Evolutionary conservation across 495 filamentous ascomycete species (phyloP), one percentile per base, ranked within the genome.

Genomic region (Arthonia radiata): DNA sequence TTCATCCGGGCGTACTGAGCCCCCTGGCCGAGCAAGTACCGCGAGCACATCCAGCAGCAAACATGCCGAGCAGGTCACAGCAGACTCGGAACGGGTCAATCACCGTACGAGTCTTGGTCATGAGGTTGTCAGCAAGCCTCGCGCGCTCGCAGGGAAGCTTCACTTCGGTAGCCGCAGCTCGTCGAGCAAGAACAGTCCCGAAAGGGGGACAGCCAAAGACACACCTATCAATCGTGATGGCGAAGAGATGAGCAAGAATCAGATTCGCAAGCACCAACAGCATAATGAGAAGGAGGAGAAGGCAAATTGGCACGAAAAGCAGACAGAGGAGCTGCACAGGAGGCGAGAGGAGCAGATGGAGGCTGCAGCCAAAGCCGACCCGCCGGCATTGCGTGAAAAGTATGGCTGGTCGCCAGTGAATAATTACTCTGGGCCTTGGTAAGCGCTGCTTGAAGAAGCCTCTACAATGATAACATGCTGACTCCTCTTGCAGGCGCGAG

Each of bases 321-420:
- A 36, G 10, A 33, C 36, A 26, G 40, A 37, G 19, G 49, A 44
- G 14, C 31, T 40, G 21, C 23, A 29, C 21, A 34, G 31, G 33
- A 29, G 40, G 18, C 34, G 35, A 31, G 32, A 48, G 26, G 42
- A 51, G 14, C 37, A 42, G 30, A 41, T 44, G 19, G 35, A 36
- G 29, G 38, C 33, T 17, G 48, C 48, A 2, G 19, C 23, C 16
- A 30, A 31, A 31, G 48, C 51, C 25, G 36, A 50, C 32, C 38
- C 48, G 12, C 36, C 39, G 5, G 48, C 48, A 17, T 30, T 38
- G 30, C 39, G 31, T 27, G 31, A 37, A 9, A 41, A 35, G 12
- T 53, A 53, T 28, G 49, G 49, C 11, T 21, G 32, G 10, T 25
- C 44, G 3, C 41, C 42, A 2, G 32, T 50, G 34, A 53, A 53